phyloP scores from a whole-genome alignment of 495 filamentous ascomycete genomes.

The Aspergillus saccharolyticus region DNA sequence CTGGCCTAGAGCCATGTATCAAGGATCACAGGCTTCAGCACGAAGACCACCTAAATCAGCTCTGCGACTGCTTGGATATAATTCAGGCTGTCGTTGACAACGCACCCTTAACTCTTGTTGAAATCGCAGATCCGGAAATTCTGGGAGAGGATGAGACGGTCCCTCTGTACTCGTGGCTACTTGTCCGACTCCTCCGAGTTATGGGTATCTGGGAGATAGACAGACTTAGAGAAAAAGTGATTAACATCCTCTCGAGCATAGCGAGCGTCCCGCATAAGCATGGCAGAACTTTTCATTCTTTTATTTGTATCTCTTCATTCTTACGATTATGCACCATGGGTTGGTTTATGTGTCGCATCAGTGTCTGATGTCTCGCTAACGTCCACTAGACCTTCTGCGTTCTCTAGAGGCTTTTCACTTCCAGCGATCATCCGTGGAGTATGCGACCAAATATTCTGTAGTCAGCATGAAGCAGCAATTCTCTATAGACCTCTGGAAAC shows the following conservation, averaged over 20 bases:
- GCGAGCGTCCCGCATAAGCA: constrained; percentile 32
- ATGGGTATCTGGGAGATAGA: constrained; percentile 23
- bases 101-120: constrained; percentile 66
- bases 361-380: constrained; percentile 15
- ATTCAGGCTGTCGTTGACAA: constrained; percentile 67
- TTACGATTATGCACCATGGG: constrained; percentile 34
- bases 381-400: constrained; percentile 31
- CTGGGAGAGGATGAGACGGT: constrained; percentile 47
- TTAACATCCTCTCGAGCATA: constrained; percentile 29
- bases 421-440: constrained; percentile 4
- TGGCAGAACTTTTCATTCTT: constrained; percentile 25
- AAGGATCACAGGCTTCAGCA: constrained; percentile 54
- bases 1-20: constrained; percentile 62
- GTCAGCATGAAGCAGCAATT: constrained; percentile 27
- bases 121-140: constrained; percentile 33
- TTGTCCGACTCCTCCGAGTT: constrained; percentile 35
- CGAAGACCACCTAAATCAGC: constrained; percentile 50
- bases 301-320: constrained; percentile 28
- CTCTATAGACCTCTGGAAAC: constrained; percentile 28
- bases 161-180: constrained; percentile 76
- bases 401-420: constrained; percentile 25
- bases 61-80: constrained; percentile 63
- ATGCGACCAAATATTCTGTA: constrained; percentile 17
- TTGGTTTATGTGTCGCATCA: constrained; percentile 18
- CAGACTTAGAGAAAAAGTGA: constrained; percentile 27